Evolutionary conservation across 2,329 filamentous ascomycete species (phyloP), one percentile per base, ranked within the genome.

Genomic region (Aspergillus sp.): DNA sequence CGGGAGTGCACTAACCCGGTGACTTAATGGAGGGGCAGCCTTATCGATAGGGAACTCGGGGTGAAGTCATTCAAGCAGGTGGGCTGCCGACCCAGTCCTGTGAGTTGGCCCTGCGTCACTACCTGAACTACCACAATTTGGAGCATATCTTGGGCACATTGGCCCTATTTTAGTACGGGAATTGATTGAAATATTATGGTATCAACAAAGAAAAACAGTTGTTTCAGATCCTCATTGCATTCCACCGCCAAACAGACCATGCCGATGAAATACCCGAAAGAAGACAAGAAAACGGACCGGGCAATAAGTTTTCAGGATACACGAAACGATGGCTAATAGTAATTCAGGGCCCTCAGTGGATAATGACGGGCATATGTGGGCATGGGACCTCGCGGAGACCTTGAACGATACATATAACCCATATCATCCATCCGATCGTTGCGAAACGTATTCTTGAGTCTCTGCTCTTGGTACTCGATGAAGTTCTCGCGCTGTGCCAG

Each of bases 11-110:
- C 48, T 51, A 44, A 48, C 34, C 56, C 50, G 56, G 50, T 39
- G 24, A 50, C 51, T 46, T 53, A 42, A 40, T 24, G 55, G 58
- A 50, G 60, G 59, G 61, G 47, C 60, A 57, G 61, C 57, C 62
- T 66, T 66, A 66, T 66, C 64, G 63, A 66, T 66, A 66, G 59
- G 57, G 51, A 22, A 49, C 22, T 44, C 34, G 46, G n/a, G 44
- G 27, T 48, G 46, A 48, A 33, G 24, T 48, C 46, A 48, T 30
- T 34, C 12, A 19, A 15, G 41, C n/a, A 13, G 8, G 37, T n/a
- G 37, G 34, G 42, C 9, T 27, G 22, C 51, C 15, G 11, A 50
- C 17, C 47, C 33, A 7, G 20, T 27, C 34, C 41, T 44, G 53
- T 61, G 55, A 52, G 56, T 37, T 63, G 56, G 56, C 54, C 39